These are phyloP conservation scores for Calcarisporium arbuscula DNA, from an alignment of 2,329 filamentous ascomycete genomes.

Conservation along the genomic window DNA sequence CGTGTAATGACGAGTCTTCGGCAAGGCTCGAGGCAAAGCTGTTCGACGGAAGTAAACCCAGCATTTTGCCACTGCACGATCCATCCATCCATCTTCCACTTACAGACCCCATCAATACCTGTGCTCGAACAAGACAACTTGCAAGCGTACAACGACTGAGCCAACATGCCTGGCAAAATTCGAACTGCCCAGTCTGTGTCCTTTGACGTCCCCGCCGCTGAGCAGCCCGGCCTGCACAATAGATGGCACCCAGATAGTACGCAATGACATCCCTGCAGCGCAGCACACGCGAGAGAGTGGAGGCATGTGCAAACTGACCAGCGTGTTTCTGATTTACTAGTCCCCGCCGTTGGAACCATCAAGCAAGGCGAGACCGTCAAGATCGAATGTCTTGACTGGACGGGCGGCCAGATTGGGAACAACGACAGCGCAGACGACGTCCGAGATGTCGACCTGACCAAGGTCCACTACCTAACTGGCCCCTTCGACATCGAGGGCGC, in stretches of 20 bases:
- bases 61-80: too few relatives aligned
- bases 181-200: slow-evolving; percentile 47
- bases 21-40: too few relatives aligned
- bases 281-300: too few relatives aligned
- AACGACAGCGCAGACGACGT: slow-evolving; percentile 87
- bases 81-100: too few relatives aligned
- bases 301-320: too few relatives aligned
- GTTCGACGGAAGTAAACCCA: too few relatives aligned
- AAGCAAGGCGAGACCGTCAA: slow-evolving; percentile 83
- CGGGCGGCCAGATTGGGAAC: slow-evolving; percentile 78
- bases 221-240: slow-evolving; percentile 70
- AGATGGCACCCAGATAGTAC: slow-evolving; percentile 88
- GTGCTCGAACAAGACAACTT: too few relatives aligned
- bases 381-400: slow-evolving; percentile 88
- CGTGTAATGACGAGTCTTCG: too few relatives aligned
- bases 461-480: slow-evolving; percentile 81
- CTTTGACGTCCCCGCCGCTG: slow-evolving; percentile 61
- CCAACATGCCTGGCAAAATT: slow-evolving; percentile 38
- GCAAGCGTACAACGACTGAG: too few relatives aligned
- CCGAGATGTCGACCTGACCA: slow-evolving; percentile 75
- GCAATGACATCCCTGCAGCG: too few relatives aligned
- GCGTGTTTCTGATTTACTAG: too few relatives aligned
- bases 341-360: slow-evolving; percentile 67
- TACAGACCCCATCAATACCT: too few relatives aligned
- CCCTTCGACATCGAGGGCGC: slow-evolving; percentile 83